These are phyloP conservation scores for Teunomyces barrocoloradensis DNA, from an alignment of 805 yeast species.

Conservation along the genomic window DNA sequence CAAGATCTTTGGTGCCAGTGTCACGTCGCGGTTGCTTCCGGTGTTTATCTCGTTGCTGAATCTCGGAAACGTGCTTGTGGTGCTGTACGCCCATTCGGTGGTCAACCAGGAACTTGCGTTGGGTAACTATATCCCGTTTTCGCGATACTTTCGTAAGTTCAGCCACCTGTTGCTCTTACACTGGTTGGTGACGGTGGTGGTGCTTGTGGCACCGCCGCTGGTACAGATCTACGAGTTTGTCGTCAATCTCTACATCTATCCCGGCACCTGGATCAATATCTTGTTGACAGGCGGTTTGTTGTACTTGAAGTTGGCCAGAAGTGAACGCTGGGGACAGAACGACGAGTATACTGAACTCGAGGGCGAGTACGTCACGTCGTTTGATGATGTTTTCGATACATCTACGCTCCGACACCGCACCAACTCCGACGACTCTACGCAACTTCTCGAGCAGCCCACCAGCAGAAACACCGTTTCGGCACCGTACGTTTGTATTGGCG, in stretches of 20 bases:
- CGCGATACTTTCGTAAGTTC: slow-evolving; percentile 42
- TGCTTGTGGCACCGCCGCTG: slow-evolving; percentile 58
- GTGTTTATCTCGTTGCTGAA: slow-evolving; percentile 59
- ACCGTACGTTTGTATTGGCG: slow-evolving; percentile 26
- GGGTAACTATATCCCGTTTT: slow-evolving; percentile 51
- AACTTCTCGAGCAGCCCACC: neutral
- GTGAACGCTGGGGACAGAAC: slow-evolving; percentile 39
- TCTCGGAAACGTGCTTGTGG: slow-evolving; percentile 64
- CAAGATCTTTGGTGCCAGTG: slow-evolving; percentile 54
- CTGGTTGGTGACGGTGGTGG: slow-evolving; percentile 53
- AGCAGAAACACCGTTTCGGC: slow-evolving; percentile 17
- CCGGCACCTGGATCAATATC: slow-evolving; percentile 58
- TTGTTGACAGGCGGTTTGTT: slow-evolving; percentile 52
- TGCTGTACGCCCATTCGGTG: slow-evolving; percentile 57
- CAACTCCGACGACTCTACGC: slow-evolving; percentile 1
- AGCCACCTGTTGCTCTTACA: slow-evolving; percentile 50
- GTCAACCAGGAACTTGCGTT: slow-evolving; percentile 58
- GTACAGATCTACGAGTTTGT: slow-evolving; percentile 63
- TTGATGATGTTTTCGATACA: neutral
- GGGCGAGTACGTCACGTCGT: slow-evolving; percentile 3
- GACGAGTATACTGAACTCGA: slow-evolving; percentile 3
- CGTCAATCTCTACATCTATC: slow-evolving; percentile 60
- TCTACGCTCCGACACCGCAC: neutral
- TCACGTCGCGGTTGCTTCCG: slow-evolving; percentile 50
- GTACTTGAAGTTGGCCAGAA: slow-evolving; percentile 44